phyloP scores from a whole-genome alignment of 805 yeast species.

The Sungouiozyma intestinalis region DNA sequence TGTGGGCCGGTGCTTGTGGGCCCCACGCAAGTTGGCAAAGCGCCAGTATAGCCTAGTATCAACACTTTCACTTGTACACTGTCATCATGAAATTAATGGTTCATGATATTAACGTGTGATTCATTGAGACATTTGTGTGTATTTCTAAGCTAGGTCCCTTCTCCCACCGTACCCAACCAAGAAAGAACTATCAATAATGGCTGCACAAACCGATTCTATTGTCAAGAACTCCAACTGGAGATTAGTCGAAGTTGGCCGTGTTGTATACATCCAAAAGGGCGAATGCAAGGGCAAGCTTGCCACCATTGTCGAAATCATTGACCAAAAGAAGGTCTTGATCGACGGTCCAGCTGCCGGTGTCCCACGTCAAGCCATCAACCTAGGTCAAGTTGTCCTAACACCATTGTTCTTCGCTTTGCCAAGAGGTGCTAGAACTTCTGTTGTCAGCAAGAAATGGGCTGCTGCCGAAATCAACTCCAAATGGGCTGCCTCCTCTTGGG shows the following conservation, averaged over 20 bases:
- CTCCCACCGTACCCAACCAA: constrained; percentile 1
- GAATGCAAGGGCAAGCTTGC: constrained; percentile 73
- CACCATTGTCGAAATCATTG: constrained; percentile 95
- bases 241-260: constrained; percentile 98
- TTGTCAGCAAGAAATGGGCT: constrained; percentile 86
- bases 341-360: constrained; percentile 91
- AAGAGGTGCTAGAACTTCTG: constrained; percentile 87
- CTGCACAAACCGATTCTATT: constrained; percentile 48
- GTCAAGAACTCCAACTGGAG: constrained; percentile 98
- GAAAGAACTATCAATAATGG: constrained; percentile 32
- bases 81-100: not conserved
- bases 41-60: no score
- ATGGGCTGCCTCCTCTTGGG: constrained; percentile 94
- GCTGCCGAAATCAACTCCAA: constrained; percentile 79
- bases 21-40: not conserved
- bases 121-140: not conserved
- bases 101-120: not conserved
- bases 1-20: no score
- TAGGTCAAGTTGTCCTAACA: constrained; percentile 85
- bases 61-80: not conserved
- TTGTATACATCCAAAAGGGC: constrained; percentile 83
- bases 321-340: constrained; percentile 95
- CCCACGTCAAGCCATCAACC: constrained; percentile 83
- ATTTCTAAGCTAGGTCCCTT: not conserved
- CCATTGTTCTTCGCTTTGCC: constrained; percentile 84